Percentiles rank a stretch among this genome's conserved stretches.
phyloP scores from a whole-genome alignment of 352 stramenopile species.

The Pythium scleroteichum region DNA sequence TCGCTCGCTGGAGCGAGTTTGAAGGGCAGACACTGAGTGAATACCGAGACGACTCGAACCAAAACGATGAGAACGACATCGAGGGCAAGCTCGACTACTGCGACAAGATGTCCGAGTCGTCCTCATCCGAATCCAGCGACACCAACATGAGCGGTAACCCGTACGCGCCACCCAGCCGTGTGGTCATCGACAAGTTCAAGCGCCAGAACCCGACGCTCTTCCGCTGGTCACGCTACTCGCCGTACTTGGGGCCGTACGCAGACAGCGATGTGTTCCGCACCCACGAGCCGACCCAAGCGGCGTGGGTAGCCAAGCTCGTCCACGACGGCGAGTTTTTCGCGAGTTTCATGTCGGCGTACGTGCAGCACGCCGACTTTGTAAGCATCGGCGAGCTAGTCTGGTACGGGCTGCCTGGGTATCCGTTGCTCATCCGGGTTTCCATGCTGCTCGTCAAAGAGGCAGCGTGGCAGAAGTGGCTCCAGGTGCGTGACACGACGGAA shows the following conservation, averaged over 20 bases:
- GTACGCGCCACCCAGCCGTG: slow-evolving; percentile 25
- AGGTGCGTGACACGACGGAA: slow-evolving; percentile 45
- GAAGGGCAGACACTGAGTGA: slow-evolving; percentile 45
- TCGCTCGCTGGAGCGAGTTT: slow-evolving; percentile 64
- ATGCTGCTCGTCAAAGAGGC: slow-evolving; percentile 70
- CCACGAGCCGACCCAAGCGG: slow-evolving; percentile 37
- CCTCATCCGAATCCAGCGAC: slow-evolving; percentile 25
- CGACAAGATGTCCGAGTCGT: slow-evolving; percentile 29
- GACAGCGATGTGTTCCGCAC: slow-evolving; percentile 65
- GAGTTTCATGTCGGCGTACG: slow-evolving; percentile 66
- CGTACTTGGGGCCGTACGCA: slow-evolving; percentile 52
- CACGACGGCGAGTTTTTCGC: slow-evolving; percentile 75
- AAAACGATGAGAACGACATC: slow-evolving; percentile 15
- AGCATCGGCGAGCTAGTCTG: slow-evolving; percentile 41
- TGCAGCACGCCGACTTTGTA: slow-evolving; percentile 48
- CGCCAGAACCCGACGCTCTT: slow-evolving; percentile 61
- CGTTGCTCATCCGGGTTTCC: slow-evolving; percentile 53
- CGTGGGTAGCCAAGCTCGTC: slow-evolving; percentile 56
- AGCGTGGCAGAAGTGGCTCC: slow-evolving; percentile 64
- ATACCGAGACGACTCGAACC: slow-evolving; percentile 21
- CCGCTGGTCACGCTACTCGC: slow-evolving; percentile 54
- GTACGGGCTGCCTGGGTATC: slow-evolving; percentile 60
- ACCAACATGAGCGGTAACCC: slow-evolving; percentile 20
- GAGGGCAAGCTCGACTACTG: slow-evolving; percentile 30
- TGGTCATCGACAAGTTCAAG: slow-evolving; percentile 46